These are phyloP conservation scores for Suhomyces kilbournensis DNA, from an alignment of 805 yeast species.

Conservation along the genomic window DNA sequence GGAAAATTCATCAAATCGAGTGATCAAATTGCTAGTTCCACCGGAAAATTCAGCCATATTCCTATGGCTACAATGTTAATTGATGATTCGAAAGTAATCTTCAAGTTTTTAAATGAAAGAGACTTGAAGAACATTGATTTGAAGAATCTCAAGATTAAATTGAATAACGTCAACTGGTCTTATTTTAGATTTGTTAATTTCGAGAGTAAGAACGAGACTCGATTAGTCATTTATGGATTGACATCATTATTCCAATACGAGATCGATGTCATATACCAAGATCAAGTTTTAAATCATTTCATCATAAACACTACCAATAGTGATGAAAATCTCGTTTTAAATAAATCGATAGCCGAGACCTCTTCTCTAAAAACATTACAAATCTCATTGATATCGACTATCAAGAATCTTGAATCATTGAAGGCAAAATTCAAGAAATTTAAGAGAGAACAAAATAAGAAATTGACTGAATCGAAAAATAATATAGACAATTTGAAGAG, in stretches of 20 bases:
- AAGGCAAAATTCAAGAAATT: conserved; percentile 27
- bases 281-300: conserved; percentile 17
- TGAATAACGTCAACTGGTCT: conserved; percentile 36
- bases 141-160: conserved; percentile 16
- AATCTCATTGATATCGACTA: conserved; percentile 30
- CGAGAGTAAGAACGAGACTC: conserved; percentile 11
- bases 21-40: background rate
- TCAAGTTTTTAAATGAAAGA: conserved; percentile 20
- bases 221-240: conserved; percentile 32
- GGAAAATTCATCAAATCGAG: conserved; percentile 14
- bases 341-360: conserved; percentile 24
- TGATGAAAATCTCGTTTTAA: conserved; percentile 18
- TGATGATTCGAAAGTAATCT: conserved; percentile 29
- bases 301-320: conserved; percentile 30
- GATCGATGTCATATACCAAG: conserved; percentile 24
- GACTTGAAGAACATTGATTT: conserved; percentile 6
- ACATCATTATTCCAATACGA: conserved; percentile 38
- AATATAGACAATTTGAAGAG: conserved; percentile 31
- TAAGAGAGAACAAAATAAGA: conserved; percentile 39
- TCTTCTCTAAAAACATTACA: conserved; percentile 31
- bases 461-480: conserved; percentile 28
- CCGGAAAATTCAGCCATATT: conserved; percentile 1
- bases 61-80: conserved; percentile 23
- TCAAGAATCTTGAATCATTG: conserved; percentile 22
- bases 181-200: conserved; percentile 20